Evolutionary conservation across 768 basidiomycete species (phyloP), one percentile per base, ranked within the genome.

Genomic region (Tylopilus sp.): DNA sequence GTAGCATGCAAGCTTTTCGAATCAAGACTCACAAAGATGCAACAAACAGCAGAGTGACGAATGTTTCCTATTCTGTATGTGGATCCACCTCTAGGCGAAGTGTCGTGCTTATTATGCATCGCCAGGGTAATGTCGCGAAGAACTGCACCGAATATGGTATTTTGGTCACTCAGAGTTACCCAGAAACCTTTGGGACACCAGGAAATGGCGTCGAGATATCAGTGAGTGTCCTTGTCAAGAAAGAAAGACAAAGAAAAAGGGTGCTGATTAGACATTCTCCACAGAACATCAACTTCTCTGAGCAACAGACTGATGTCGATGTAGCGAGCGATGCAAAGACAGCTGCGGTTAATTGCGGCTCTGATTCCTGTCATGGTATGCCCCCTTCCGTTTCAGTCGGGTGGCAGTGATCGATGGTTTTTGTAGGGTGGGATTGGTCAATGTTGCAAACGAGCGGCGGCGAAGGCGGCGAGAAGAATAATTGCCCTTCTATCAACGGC

Each of bases 131-230:
- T 63, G 79, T 74, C 14, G 82, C 76, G 3, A 77, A 66, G 10
- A 78, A 78, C 11, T 71, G 78, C 10, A 71, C 68, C 1, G 19
- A 63, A 28, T 86, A 78, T 52, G 86, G 85, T 29, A 67, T 87
- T 0, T 47, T 87, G 54, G 83, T 87, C 31, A 80, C 84, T 61
- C 62, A 83, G 76, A 85, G 82, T 61, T 86, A 86, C 62, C 83
- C 84, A 6, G 56, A 65, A 22, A 72, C 74, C 12, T 59, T 82
- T 16, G 78, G 79, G 17, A 78, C 71, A 0, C 81, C 85, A 4
- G 83, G 83, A 28, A 79, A 64, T 16, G 84, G 83, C 4, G 79
- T 83, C 13, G 66, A 56, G n/a, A 68, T 86, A 57, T 84, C 78
- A n/a, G 83, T 85, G 56, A 56, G 78, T 63, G 13, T 22, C n/a